Evolutionary conservation across 176 grass and related monocot genomes (phyloP).

Genomic region (Poa annua): DNA sequence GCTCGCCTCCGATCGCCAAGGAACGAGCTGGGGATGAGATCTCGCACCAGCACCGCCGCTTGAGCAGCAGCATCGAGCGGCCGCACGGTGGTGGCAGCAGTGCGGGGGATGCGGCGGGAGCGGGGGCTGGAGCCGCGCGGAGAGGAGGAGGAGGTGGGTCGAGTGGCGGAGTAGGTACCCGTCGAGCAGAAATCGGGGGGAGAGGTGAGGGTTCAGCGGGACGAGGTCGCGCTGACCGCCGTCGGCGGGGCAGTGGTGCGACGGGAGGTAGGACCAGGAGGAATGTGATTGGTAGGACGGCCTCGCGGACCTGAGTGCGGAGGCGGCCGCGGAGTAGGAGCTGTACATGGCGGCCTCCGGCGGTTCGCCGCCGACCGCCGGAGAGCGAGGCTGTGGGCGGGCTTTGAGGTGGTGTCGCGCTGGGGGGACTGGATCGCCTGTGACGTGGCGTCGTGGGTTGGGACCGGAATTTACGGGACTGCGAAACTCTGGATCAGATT

Average conservation of each 20-base stretch:
- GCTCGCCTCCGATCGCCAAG: constrained; percentile 14
- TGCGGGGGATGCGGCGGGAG: constrained; percentile 22
- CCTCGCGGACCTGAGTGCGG: constrained; percentile 51
- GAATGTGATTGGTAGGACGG: constrained; percentile 44
- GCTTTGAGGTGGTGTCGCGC: constrained; percentile 1
- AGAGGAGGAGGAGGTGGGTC: constrained; percentile 47
- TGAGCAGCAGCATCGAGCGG: not conserved
- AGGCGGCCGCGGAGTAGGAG: constrained; percentile 48
- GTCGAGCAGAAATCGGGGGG: constrained; percentile 40
- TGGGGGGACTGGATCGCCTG: not conserved
- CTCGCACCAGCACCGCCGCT: not conserved
- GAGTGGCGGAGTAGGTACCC: constrained; percentile 62
- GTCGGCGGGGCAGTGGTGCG: constrained; percentile 37
- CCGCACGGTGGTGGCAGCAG: constrained; percentile 41
- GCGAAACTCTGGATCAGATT: not conserved
- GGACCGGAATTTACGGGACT: not conserved
- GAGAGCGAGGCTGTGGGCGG: constrained; percentile 27
- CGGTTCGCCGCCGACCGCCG: not conserved
- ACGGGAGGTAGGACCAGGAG: constrained; percentile 30
- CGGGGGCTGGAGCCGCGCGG: constrained; percentile 34
- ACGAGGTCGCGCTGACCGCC: constrained; percentile 40
- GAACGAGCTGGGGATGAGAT: not conserved
- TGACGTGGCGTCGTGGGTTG: constrained; percentile 28
- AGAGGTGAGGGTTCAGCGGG: constrained; percentile 30
- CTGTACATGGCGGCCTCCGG: constrained; percentile 55